Evolutionary conservation across 2,329 filamentous ascomycete species (phyloP).

Genomic region (Sporothrix phasma): DNA sequence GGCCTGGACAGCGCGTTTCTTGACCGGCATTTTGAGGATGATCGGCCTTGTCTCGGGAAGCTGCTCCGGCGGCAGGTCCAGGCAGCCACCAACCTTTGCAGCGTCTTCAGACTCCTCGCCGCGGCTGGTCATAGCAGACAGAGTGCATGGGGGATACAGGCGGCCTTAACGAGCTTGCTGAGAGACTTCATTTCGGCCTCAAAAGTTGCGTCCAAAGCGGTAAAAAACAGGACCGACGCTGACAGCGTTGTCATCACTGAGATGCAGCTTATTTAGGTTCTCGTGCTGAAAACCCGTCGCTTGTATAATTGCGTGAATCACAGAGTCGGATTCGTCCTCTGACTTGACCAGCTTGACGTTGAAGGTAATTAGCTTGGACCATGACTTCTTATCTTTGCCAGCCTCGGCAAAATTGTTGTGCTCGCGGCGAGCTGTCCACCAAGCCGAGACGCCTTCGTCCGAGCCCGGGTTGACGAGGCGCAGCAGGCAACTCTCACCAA

Average conservation of each 20-base stretch:
- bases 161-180: constrained; percentile 12
- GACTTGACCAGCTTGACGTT: constrained; percentile 11
- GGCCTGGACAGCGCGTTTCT: constrained; percentile 6
- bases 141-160: background rate
- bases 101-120: background rate
- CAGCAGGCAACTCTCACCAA: constrained; percentile 17
- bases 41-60: background rate
- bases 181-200: constrained; percentile 18
- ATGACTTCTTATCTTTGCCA: constrained; percentile 1
- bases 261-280: background rate
- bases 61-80: background rate
- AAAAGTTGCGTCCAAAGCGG: constrained; percentile 17
- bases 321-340: background rate
- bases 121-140: background rate
- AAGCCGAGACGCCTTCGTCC: background rate
- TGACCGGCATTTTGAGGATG: background rate
- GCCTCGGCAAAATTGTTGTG: constrained; percentile 15
- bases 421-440: constrained; percentile 15
- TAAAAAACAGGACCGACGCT: constrained; percentile 15
- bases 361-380: constrained; percentile 15
- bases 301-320: constrained; percentile 13
- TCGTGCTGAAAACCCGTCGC: background rate
- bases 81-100: background rate
- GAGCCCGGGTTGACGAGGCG: constrained; percentile 8
- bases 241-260: constrained; percentile 13